phyloP scores from a whole-genome alignment of 2,329 filamentous ascomycete genomes.

The Colletotrichum lentis region DNA sequence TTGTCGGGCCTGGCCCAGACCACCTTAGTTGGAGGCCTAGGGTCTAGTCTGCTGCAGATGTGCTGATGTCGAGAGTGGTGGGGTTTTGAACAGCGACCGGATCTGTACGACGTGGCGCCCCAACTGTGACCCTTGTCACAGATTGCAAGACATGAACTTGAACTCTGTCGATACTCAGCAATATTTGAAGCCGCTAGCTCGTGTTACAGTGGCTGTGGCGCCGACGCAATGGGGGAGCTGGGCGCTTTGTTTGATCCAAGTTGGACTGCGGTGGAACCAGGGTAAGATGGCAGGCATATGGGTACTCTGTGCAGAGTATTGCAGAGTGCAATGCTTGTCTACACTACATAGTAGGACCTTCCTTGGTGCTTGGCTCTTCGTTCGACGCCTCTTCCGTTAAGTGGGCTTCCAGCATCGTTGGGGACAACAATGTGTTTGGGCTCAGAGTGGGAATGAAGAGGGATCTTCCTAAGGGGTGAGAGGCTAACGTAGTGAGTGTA shows the following conservation, averaged over 20 bases:
- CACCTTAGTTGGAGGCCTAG: slow-evolving; percentile 9
- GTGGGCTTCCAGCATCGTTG: not conserved
- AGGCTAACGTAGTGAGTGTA: not conserved
- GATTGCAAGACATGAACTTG: not conserved
- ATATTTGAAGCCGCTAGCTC: slow-evolving; percentile 16
- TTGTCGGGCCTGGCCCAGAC: slow-evolving; percentile 27
- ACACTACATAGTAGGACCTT: not conserved
- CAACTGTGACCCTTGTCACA: slow-evolving; percentile 17
- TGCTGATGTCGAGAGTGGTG: slow-evolving; percentile 1
- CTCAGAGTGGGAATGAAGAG: slow-evolving; percentile 4
- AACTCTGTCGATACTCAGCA: slow-evolving; percentile 18
- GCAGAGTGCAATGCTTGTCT: not conserved
- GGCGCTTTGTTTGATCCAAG: slow-evolving; percentile 13
- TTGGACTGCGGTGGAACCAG: slow-evolving; percentile 3
- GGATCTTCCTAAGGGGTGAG: slow-evolving; percentile 2
- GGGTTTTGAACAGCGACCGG: slow-evolving; percentile 11
- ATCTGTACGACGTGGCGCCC: slow-evolving; percentile 18
- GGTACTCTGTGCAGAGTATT: not conserved
- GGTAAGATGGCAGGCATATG: not conserved
- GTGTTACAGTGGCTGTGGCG: slow-evolving; percentile 28
- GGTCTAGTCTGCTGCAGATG: slow-evolving; percentile 16
- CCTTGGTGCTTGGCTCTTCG: slow-evolving; percentile 8
- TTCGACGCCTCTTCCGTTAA: not conserved
- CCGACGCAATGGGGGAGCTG: slow-evolving; percentile 11
- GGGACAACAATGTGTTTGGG: not conserved